Evolutionary conservation across 805 yeast genomes (phyloP), one percentile per base, ranked within the genome.

Genomic region (Monosporozyma yasuniensis): DNA sequence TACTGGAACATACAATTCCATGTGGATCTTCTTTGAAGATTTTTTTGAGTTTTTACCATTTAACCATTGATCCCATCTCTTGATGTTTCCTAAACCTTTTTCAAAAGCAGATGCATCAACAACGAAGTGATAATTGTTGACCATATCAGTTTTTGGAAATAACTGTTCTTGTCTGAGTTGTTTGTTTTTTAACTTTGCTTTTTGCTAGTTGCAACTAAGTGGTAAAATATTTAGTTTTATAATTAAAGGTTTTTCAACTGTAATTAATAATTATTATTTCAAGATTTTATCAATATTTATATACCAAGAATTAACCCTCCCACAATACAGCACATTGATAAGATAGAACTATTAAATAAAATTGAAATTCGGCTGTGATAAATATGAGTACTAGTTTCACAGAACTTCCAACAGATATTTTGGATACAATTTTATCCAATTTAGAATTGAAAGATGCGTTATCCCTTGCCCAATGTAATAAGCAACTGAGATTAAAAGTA

Each of bases 51-150:
- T 44, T 12, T 19, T 30, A 22, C 46, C 46, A 30, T 43, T 19
- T 18, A 44, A 35, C 46, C 41, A 38, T 19, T 27, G n/a, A 19
- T 74, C 71, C 89, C 89, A 84, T 56, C 79, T 67, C 60, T 79
- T 79, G 58, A 84, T 72, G 57, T 79, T 80, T 0, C 86, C 87
- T 43, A 84, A 70, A 1, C 88, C 91, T 49, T 81, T 77, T 18
- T 80, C 79, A 53, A 84, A 72, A 2, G 86, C 81, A 6, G 86
- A 76, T 19, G 83, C 84, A 60, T 84, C 90, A 41, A 84, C 58
- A 18, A 84, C 79, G 51, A 83, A 71, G 59, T 73, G 60, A 46
- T 61, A 62, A 22, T 50, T 50, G 16, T 38, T 49, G 16, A 41
- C 42, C 42, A 38, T 38, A 38, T 21, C 25, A 38, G 27, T 21